These are phyloP conservation scores for Sugiyamaella qingdaonensis DNA, from an alignment of 805 yeast genomes.

Conservation along the genomic window DNA sequence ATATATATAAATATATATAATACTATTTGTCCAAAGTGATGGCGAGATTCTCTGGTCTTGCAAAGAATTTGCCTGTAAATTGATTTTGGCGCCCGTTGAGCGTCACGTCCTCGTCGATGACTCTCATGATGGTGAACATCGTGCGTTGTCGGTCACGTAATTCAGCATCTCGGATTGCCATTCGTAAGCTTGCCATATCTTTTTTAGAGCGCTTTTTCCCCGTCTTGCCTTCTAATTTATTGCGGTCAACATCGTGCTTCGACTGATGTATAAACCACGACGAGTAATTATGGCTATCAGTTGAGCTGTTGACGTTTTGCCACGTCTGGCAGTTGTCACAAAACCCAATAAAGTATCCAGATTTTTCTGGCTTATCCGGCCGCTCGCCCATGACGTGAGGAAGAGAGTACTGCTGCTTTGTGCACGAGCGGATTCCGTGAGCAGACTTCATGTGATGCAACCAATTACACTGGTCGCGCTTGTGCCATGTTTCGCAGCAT, in stretches of 20 bases:
- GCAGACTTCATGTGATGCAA: slow-evolving; percentile 24
- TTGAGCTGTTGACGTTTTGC: slow-evolving; percentile 21
- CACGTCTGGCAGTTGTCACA: slow-evolving; percentile 22
- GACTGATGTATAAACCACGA: slow-evolving; percentile 24
- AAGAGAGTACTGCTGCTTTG: slow-evolving; percentile 19
- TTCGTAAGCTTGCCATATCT: slow-evolving; percentile 14
- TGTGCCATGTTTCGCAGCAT: slow-evolving; percentile 20
- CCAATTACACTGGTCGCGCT: slow-evolving; percentile 23
- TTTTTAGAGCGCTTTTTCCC: slow-evolving; percentile 19
- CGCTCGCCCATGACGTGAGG: slow-evolving; percentile 19
- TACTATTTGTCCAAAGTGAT: neutral
- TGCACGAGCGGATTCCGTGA: slow-evolving; percentile 22
- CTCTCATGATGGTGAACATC: slow-evolving; percentile 7
- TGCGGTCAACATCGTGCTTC: slow-evolving; percentile 19
- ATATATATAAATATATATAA: too few relatives aligned
- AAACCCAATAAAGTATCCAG: slow-evolving; percentile 18
- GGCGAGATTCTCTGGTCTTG: slow-evolving; percentile 7
- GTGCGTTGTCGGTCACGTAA: slow-evolving; percentile 5
- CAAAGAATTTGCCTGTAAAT: slow-evolving; percentile 11
- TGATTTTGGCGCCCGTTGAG: slow-evolving; percentile 13
- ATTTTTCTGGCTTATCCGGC: slow-evolving; percentile 17
- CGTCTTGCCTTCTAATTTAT: slow-evolving; percentile 17
- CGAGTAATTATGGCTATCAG: slow-evolving; percentile 16
- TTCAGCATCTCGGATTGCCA: slow-evolving; percentile 6
- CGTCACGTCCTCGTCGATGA: slow-evolving; percentile 14